Percentiles rank a stretch among this genome's conserved stretches.
phyloP scores from a whole-genome alignment of 2,329 filamentous ascomycete species.

The Xylaria multiplex region DNA sequence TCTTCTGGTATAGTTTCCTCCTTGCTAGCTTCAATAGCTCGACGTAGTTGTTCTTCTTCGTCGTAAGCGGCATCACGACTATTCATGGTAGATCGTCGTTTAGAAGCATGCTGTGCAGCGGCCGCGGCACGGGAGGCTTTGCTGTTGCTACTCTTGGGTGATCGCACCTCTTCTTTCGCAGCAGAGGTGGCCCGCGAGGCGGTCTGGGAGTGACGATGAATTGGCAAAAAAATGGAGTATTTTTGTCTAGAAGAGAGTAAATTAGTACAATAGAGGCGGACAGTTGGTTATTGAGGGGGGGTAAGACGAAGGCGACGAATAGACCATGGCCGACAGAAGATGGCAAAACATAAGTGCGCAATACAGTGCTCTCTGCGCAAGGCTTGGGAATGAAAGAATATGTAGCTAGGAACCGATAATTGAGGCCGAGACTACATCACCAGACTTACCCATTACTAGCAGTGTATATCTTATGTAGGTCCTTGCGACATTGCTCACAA shows the following conservation, averaged over 20 bases:
- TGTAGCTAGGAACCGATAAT: background rate
- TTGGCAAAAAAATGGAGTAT: constrained; percentile 72
- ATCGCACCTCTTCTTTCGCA: constrained; percentile 69
- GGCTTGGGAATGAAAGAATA: background rate
- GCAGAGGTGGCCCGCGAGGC: constrained; percentile 72
- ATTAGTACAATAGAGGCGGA: constrained; percentile 50
- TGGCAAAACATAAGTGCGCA: background rate
- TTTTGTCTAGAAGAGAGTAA: constrained; percentile 62
- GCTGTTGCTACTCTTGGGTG: constrained; percentile 62
- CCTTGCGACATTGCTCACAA: constrained; percentile 92
- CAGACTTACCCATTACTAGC: constrained; percentile 83
- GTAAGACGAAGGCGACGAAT: constrained; percentile 30
- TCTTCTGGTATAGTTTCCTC: constrained; percentile 71
- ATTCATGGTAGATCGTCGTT: constrained; percentile 96
- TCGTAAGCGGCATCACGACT: constrained; percentile 95
- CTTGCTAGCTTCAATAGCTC: constrained; percentile 95
- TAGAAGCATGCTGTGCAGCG: constrained; percentile 67
- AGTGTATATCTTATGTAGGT: constrained; percentile 84
- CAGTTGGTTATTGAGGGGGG: background rate
- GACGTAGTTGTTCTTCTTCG: constrained; percentile 87
- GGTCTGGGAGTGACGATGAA: constrained; percentile 65
- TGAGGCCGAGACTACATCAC: constrained; percentile 23
- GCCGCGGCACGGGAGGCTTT: constrained; percentile 65
- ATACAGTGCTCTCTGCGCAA: background rate
- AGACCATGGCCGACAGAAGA: background rate